Percentiles rank a stretch among this genome's conserved stretches.
Evolutionary conservation across 176 grass and related monocot genomes (phyloP).

Genomic region (Themeda triandra): DNA sequence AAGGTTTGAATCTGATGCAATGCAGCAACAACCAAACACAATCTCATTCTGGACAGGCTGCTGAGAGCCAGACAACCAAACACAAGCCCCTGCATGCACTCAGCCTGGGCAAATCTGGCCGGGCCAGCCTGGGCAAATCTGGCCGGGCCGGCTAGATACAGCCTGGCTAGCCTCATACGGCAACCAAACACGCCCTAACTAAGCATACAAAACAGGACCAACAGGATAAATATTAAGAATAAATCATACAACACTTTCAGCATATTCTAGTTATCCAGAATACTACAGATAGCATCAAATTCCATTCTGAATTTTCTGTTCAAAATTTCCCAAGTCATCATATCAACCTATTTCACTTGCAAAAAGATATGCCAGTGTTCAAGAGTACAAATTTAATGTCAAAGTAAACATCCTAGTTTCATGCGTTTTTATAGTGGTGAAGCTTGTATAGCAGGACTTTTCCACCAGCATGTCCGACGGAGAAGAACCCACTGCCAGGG

Average conservation of each 20-base stretch:
- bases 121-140: too few relatives aligned
- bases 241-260: not conserved
- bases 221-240: not conserved
- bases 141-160: too few relatives aligned
- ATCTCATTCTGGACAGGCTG: too few relatives aligned
- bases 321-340: not conserved
- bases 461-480: constrained; percentile 63
- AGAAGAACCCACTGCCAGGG: constrained; percentile 66
- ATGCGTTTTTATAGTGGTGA: constrained; percentile 76
- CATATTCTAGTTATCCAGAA: not conserved
- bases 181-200: too few relatives aligned
- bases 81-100: too few relatives aligned
- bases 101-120: too few relatives aligned
- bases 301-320: not conserved
- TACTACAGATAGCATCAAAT: not conserved
- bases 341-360: not conserved
- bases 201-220: constrained; percentile 8
- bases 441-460: constrained; percentile 79
- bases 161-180: too few relatives aligned
- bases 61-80: too few relatives aligned
- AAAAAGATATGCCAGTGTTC: not conserved
- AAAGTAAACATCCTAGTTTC: not conserved
- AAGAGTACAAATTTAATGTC: not conserved
- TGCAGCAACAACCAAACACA: too few relatives aligned
- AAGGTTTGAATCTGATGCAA: too few relatives aligned